These are phyloP conservation scores for Heracleum sosnowskyi DNA, from an alignment of 129 eudicot genomes.

Conservation along the genomic window DNA sequence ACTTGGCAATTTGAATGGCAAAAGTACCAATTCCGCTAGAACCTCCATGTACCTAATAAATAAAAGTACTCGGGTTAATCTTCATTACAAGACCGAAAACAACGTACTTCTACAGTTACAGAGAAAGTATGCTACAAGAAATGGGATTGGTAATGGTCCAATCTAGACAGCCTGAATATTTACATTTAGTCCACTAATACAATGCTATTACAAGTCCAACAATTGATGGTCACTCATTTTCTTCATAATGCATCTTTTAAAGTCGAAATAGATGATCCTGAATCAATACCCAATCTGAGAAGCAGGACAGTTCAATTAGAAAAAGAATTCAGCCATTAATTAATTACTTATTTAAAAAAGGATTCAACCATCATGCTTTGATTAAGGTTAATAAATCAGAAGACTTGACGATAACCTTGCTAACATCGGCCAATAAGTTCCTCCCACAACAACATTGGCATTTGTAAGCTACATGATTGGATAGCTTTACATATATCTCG, in stretches of 20 bases:
- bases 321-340: not conserved
- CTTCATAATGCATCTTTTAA: not conserved
- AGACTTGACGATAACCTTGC: not conserved
- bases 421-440: not conserved
- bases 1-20: constrained; percentile 90
- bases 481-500: not conserved
- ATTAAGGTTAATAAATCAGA: not conserved
- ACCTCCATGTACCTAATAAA: constrained; percentile 87
- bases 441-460: not conserved
- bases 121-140: not conserved
- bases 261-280: not conserved
- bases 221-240: not conserved
- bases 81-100: not conserved
- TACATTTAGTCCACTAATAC: not conserved
- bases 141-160: not conserved
- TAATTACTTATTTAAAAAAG: not conserved
- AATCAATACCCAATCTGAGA: not conserved
- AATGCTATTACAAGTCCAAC: not conserved
- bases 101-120: not conserved
- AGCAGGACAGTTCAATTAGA: not conserved
- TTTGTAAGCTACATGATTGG: not conserved
- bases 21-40: constrained; percentile 97
- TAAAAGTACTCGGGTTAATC: constrained; percentile 10
- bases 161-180: not conserved
- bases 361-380: not conserved